Evolutionary conservation across 148 eudicot genomes (phyloP).

Genomic region (Suaeda aralocaspica): DNA sequence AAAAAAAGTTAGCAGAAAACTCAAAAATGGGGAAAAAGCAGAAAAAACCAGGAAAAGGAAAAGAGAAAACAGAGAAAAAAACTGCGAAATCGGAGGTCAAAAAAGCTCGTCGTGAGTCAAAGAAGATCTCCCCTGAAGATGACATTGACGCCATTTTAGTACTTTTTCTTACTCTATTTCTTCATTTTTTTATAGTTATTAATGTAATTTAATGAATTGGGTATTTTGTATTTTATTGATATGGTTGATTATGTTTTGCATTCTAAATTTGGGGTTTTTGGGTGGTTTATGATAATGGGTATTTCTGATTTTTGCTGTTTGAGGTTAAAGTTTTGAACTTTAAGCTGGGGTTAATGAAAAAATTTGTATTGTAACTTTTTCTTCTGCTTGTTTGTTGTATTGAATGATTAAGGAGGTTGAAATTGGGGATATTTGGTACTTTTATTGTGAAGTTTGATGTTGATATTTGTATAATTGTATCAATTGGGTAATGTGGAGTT

Average conservation of each 20-base stretch:
- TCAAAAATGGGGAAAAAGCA: slow-evolving; percentile 82
- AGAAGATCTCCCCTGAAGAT: slow-evolving; percentile 87
- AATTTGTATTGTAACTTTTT: too few species aligned
- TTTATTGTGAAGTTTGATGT: neutral
- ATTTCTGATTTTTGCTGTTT: neutral
- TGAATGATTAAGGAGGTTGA: too few species aligned
- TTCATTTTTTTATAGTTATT: neutral
- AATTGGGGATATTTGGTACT: too few species aligned
- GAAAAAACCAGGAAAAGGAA: slow-evolving; percentile 94
- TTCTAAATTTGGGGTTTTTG: slow-evolving; percentile 11
- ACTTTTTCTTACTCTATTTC: neutral
- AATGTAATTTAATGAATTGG: neutral
- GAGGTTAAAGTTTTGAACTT: neutral
- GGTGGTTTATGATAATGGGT: slow-evolving; percentile 17
- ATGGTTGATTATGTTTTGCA: neutral
- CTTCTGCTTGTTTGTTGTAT: neutral
- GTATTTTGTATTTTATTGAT: neutral
- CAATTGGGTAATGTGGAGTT: neutral
- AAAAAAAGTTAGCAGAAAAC: too few species aligned
- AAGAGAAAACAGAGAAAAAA: slow-evolving; percentile 91
- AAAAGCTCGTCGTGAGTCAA: slow-evolving; percentile 74
- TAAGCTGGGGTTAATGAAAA: slow-evolving; percentile 1
- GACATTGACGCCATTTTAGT: slow-evolving; percentile 98
- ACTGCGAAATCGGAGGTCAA: slow-evolving; percentile 91
- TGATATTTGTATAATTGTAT: neutral